These are phyloP conservation scores for Gossypium aridum DNA, from an alignment of 441 rosid genomes.

Conservation along the genomic window DNA sequence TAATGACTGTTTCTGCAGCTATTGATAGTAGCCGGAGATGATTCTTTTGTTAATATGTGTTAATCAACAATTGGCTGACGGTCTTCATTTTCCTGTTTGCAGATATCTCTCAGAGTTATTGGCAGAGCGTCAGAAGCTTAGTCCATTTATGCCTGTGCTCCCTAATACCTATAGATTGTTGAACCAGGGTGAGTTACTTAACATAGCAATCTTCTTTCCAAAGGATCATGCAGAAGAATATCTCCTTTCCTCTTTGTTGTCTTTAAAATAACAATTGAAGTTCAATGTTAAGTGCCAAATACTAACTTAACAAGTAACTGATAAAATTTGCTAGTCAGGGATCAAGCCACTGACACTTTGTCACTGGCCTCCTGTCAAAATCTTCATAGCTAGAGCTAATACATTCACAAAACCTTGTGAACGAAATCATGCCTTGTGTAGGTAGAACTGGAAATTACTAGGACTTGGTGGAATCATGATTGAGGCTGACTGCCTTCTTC, in stretches of 20 bases:
- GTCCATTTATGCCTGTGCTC: constrained; percentile 70
- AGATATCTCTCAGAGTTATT: constrained; percentile 78
- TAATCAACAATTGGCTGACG: constrained; percentile 2
- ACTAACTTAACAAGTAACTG: not conserved
- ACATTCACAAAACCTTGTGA: not conserved
- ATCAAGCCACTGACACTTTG: not conserved
- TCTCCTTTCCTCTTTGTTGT: not conserved
- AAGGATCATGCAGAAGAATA: not conserved
- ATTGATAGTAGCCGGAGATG: not conserved
- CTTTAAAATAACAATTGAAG: not conserved
- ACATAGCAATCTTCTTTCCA: not conserved
- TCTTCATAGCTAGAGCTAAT: not conserved
- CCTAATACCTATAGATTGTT: constrained; percentile 56
- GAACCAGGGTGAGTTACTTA: constrained; percentile 62
- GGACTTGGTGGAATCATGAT: not conserved
- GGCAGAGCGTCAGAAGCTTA: constrained; percentile 71
- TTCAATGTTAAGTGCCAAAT: not conserved
- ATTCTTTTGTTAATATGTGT: not conserved
- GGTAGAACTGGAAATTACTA: not conserved
- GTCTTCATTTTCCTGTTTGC: constrained; percentile 13
- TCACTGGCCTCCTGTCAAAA: not conserved
- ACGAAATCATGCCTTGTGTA: not conserved
- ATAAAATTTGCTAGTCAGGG: not conserved
- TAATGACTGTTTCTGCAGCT: not conserved
- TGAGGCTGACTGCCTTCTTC: not conserved